These are phyloP conservation scores for Cryptococcus neoformans DNA, from an alignment of 1,284 basidiomycete genomes.

Conservation along the genomic window DNA sequence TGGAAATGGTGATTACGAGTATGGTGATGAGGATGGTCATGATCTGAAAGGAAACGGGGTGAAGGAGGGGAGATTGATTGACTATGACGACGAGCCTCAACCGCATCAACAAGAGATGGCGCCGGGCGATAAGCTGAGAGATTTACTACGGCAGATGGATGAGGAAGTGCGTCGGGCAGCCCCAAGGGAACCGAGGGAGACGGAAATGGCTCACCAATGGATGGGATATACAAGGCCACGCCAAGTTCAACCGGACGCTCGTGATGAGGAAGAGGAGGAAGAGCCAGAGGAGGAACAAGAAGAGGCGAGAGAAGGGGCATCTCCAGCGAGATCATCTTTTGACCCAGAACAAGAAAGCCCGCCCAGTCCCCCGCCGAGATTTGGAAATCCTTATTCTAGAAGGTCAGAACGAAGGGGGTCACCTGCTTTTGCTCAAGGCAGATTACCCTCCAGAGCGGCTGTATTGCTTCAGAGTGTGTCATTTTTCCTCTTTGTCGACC, in stretches of 20 bases:
- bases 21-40: not conserved
- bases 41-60: not conserved
- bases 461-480: slow-evolving; percentile 21
- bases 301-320: not conserved
- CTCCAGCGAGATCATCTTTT: not conserved
- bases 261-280: not conserved
- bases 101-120: not conserved
- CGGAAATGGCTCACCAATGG: too few relatives aligned
- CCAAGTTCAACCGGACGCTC: not conserved
- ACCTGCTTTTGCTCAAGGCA: not conserved
- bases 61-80: slow-evolving; percentile 21
- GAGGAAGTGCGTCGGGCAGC: slow-evolving; percentile 14
- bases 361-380: slow-evolving; percentile 38
- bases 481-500: not conserved
- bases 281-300: slow-evolving; percentile 11
- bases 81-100: slow-evolving; percentile 9
- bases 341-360: slow-evolving; percentile 21
- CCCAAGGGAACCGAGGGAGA: not conserved
- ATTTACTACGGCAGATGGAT: slow-evolving; percentile 27
- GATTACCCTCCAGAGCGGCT: slow-evolving; percentile 25
- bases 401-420: slow-evolving; percentile 6
- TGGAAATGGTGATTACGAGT: not conserved
- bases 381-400: slow-evolving; percentile 30
- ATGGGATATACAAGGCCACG: too few relatives aligned
- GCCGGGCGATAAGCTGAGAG: slow-evolving; percentile 20